Evolutionary conservation across 129 eudicot species (phyloP), one percentile per base, ranked within the genome.

Genomic region (Tanacetum coccineum): DNA sequence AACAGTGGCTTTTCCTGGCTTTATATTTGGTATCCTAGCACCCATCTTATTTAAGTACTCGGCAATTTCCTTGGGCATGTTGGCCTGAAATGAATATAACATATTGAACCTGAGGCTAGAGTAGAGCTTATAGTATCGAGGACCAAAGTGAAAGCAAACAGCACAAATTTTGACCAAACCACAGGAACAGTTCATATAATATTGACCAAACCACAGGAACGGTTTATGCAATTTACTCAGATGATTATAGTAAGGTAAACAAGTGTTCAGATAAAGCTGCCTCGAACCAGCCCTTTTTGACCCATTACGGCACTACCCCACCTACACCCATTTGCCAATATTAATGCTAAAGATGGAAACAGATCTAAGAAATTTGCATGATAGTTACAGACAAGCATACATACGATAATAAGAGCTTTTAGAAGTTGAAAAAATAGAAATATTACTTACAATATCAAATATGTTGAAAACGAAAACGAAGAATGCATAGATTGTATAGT

Each of bases 51-150:
- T 93, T 42, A 93, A 79, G 72, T 89, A 93, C 49, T 93, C 99
- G 18, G 95, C 85, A 62, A 93, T 93, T 82, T 93, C 99, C 85
- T 93, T 93, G 2, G 99, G 99, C 99, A 86, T 89, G 67, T 93
- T 93, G 61, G 99, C 99, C 99, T 91, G 78, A 53, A 66, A 75
- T 30, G 13, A 57, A n/a, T 19, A 66, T 71, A 44, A 56, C 71
- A 18, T 58, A 47, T 28, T 15, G 10, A 36, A 36, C 10, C 42
- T 7, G 10, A 36, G 42, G 42, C 10, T 36, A 36, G 42, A 30
- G 36, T 28, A 28, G 4, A 36, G 42, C 42, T 36, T 36, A 1
- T 0, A 36, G 42, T 6, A 36, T 36, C 4, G 40, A 36, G 40
- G 9, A 6, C 40, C 40, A 36, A 36, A 6, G 40, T 6, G 2